A percentile compares a stretch with the other conserved stretches of the same genome.
Conservation (phyloP, 2,329 filamentous ascomycete genomes). For the Leptographium galeiforme region DNA sequence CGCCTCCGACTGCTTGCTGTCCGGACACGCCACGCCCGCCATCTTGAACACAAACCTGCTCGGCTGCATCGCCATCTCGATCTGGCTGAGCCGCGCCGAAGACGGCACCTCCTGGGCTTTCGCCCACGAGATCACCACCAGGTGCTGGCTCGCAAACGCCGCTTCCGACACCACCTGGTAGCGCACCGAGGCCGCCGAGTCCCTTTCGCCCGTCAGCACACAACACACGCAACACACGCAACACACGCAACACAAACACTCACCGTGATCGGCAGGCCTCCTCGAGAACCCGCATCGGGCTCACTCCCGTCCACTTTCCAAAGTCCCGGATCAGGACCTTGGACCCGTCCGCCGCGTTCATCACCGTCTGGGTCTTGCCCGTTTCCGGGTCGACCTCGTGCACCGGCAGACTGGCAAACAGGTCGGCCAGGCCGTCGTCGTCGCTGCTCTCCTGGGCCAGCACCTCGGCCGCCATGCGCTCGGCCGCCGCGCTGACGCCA, state of each 20-base stretch:
- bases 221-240: no score
- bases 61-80: constrained; percentile 32
- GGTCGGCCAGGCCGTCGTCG: constrained; percentile 34
- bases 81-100: constrained; percentile 24
- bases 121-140: constrained; percentile 64
- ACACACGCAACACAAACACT: no score
- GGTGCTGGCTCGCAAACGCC: constrained; percentile 62
- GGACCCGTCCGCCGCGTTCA: constrained; percentile 36
- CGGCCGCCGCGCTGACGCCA: constrained; percentile 42
- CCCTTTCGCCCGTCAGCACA: no score
- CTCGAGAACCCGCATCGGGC: constrained; percentile 63
- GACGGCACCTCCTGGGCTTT: constrained; percentile 47
- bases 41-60: constrained; percentile 57
- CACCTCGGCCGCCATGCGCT: constrained; percentile 18
- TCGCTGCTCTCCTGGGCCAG: constrained; percentile 26
- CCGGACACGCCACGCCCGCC: constrained; percentile 58
- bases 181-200: constrained; percentile 51
- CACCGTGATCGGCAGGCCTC: constrained; percentile 76
- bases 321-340: constrained; percentile 65
- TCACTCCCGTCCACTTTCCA: constrained; percentile 67
- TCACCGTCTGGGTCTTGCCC: constrained; percentile 43
- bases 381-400: constrained; percentile 44
- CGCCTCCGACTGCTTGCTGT: constrained; percentile 69
- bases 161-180: constrained; percentile 61
- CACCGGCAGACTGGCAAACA: constrained; percentile 49